Conservation (phyloP, 2,329 filamentous ascomycete genomes). For the Arthroderma sp. region DNA sequence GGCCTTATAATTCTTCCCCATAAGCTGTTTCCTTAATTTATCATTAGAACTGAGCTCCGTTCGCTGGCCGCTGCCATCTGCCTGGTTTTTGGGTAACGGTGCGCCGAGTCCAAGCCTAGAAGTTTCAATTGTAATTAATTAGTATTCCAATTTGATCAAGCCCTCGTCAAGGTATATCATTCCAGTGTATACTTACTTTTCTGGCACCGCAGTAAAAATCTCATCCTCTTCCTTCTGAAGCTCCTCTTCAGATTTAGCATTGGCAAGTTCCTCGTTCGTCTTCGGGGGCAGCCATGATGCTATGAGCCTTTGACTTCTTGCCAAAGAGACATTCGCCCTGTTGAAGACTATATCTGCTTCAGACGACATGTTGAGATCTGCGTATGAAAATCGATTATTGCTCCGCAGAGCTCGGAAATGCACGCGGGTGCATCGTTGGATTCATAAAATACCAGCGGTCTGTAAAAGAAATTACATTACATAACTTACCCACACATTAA, state of each 20-base stretch:
- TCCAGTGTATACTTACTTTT: slow-evolving; percentile 32
- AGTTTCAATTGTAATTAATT: background rate
- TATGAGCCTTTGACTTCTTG: slow-evolving; percentile 41
- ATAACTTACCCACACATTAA: no score
- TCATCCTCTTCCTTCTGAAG: slow-evolving; percentile 41
- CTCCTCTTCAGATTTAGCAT: slow-evolving; percentile 31
- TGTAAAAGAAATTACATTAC: no score
- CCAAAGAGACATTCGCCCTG: slow-evolving; percentile 39
- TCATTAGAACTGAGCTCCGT: slow-evolving; percentile 31
- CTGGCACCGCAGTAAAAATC: slow-evolving; percentile 40
- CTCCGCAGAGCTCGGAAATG: background rate
- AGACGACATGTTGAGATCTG: slow-evolving; percentile 10
- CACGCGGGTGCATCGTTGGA: no score
- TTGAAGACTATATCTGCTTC: slow-evolving; percentile 45
- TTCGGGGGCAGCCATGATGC: slow-evolving; percentile 44
- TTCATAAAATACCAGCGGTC: no score
- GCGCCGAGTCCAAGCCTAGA: slow-evolving; percentile 37
- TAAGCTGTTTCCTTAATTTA: slow-evolving; percentile 31
- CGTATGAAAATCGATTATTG: background rate
- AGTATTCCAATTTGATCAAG: background rate
- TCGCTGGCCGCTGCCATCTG: slow-evolving; percentile 28
- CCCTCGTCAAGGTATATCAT: background rate
- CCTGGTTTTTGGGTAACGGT: slow-evolving; percentile 29
- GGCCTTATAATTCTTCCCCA: slow-evolving; percentile 30
- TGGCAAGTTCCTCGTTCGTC: slow-evolving; percentile 24